Base-by-base conservation (phyloP, 106 monocot genomes). In the Alisma plantagoaquatica region DNA sequence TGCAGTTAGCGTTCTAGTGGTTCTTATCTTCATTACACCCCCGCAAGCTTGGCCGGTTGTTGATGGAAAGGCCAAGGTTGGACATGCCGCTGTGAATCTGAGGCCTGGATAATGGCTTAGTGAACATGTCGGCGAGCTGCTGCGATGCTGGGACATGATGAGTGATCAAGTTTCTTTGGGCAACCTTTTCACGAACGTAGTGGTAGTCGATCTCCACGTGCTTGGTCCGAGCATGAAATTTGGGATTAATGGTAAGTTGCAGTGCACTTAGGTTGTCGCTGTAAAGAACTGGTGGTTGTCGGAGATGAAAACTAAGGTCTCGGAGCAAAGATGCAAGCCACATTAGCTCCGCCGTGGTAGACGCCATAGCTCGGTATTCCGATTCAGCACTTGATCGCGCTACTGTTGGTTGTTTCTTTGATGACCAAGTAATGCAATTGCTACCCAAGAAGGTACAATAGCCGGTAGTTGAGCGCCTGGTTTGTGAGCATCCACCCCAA, bases 1-100 rank as follows among this genome's bases (percentile, higher is more conserved):
- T n/a, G n/a, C n/a, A n/a, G n/a, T n/a, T n/a, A n/a, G n/a, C n/a
- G n/a, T n/a, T n/a, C n/a, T n/a, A n/a, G n/a, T n/a, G n/a, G n/a
- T n/a, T n/a, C n/a, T n/a, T n/a, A n/a, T n/a, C n/a, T 38, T 23
- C 24, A 49, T 23, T 19, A 49, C 48, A 5, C 48, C 48, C 48
- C 48, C 22, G 20, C 48, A 49, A 49, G 11, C 22, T 6, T 14
- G 14, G 5, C 35, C 14, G 9, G 5, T 6, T 17, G 4, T 3
- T 3, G 2, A 9, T 19, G 22, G 20, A 4, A 10, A 49, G 14
- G n/a, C 22, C 2, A 21, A 49, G 48, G 10, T 49, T 49, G 48
- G 1, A 2, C n/a, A 19, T 10, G 1, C 20, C 10, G 10, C 1
- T 20, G 3, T 3, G 18, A 49, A 49, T 10, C 2, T 4, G 48